These are phyloP conservation scores for Geotrichum carabidarum DNA, from an alignment of 1,139 yeast species.

Conservation along the genomic window DNA sequence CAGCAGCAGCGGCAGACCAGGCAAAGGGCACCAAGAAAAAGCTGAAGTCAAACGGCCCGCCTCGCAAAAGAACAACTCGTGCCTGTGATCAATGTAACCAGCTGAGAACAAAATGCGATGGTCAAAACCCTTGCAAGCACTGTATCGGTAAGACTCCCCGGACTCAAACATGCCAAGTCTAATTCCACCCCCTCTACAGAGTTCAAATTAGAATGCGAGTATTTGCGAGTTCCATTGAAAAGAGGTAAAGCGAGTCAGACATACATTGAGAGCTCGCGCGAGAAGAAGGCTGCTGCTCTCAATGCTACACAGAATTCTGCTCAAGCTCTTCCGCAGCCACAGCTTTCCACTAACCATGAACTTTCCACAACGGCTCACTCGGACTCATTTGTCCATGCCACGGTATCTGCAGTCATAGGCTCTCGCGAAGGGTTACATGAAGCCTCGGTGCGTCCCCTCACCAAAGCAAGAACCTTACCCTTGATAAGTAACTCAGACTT, in stretches of 20 bases:
- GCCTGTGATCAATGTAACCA: conserved; percentile 24
- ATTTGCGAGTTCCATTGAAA: conserved; percentile 38
- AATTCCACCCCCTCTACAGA: background rate
- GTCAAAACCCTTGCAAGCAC: conserved; percentile 22
- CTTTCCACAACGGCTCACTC: background rate
- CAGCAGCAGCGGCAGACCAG: background rate
- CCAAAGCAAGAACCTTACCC: background rate
- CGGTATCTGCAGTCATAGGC: background rate
- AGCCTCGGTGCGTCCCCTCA: background rate
- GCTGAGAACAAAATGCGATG: conserved; percentile 23
- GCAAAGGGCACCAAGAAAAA: background rate
- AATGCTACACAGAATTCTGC: conserved; percentile 6
- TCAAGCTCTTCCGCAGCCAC: background rate
- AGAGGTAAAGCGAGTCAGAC: conserved; percentile 40
- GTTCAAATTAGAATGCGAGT: conserved; percentile 16
- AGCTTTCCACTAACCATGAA: background rate
- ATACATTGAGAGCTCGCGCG: conserved; percentile 26
- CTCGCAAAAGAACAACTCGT: conserved; percentile 20
- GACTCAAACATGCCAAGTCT: background rate
- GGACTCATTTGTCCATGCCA: background rate
- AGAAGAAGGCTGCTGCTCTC: conserved; percentile 18
- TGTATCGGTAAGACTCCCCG: conserved; percentile 15
- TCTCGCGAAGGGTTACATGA: background rate
- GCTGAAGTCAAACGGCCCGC: conserved; percentile 3
- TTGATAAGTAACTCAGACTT: background rate